phyloP scores from a whole-genome alignment of 805 yeast species.

The Zygoascus biomembranicola region DNA sequence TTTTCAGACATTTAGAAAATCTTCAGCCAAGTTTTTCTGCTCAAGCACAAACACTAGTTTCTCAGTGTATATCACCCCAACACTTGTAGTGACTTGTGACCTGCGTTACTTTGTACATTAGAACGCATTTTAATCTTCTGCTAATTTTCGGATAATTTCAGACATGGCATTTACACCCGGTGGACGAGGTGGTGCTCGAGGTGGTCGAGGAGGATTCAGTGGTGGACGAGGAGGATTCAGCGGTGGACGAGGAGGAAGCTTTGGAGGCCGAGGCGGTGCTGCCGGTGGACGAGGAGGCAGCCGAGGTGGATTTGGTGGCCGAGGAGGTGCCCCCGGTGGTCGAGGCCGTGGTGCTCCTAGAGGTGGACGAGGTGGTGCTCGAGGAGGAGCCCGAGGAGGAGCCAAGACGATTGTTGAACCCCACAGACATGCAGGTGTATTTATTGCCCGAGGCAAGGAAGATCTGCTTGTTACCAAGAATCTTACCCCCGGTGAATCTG shows the following conservation, averaged over 20 bases:
- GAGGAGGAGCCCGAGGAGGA: slow-evolving; percentile 53
- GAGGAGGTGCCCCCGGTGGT: slow-evolving; percentile 40
- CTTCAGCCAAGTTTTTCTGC: background rate
- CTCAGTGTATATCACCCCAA: too few species aligned
- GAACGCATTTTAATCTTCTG: background rate
- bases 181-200: slow-evolving; percentile 35
- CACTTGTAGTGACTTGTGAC: background rate
- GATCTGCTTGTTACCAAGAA: slow-evolving; percentile 96
- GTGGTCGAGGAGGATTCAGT: slow-evolving; percentile 20
- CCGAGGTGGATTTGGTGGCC: slow-evolving; percentile 22
- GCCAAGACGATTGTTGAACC: slow-evolving; percentile 98
- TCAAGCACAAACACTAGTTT: background rate
- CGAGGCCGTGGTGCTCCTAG: slow-evolving; percentile 43
- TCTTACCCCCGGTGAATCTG: slow-evolving; percentile 96
- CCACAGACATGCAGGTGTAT: slow-evolving; percentile 96
- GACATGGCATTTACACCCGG: slow-evolving; percentile 68
- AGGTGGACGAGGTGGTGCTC: slow-evolving; percentile 51
- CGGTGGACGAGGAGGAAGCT: slow-evolving; percentile 35
- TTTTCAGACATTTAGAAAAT: background rate
- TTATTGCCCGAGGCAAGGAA: slow-evolving; percentile 99
- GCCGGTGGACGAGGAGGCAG: slow-evolving; percentile 26
- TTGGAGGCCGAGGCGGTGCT: slow-evolving; percentile 31
- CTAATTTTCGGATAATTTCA: background rate
- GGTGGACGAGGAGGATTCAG: slow-evolving; percentile 40
- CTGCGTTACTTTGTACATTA: background rate